Evolutionary conservation across 768 basidiomycete species (phyloP), one percentile per base, ranked within the genome.

Genomic region (Leccinum ochraceum): DNA sequence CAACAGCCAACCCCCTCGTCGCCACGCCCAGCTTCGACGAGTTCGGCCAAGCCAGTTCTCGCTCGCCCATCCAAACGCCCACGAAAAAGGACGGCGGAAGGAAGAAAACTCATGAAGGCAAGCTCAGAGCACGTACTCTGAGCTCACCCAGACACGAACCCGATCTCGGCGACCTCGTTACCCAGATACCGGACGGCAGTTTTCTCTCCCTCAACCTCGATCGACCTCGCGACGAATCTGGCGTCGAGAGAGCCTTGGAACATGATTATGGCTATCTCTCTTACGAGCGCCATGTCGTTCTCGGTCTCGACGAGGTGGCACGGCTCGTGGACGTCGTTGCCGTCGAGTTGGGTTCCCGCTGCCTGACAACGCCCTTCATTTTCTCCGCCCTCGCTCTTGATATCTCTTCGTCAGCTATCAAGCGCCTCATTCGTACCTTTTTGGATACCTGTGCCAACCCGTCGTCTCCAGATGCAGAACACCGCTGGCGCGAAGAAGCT

Each of bases 341-440:
- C 52, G 80, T 84, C 56, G 90, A 92, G 75, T 84, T 94, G 58
- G 81, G 81, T 63, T 80, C 83, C 57, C 81, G 90, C 67, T 90
- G 87, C 67, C 81, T 97, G 61, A 88, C 89, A 22, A 94, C 92
- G 3, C 95, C 95, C 22, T 89, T 97, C 76, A 87, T 98, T 63
- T 96, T 98, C 78, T 92, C 92, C 39, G 86, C 85, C 30, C 85
- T 89, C 65, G 94, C 94, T 16, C 85, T 98, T 61, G 95, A 97
- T 68, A 80, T 95, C 46, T 89, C 86, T 48, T 78, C 86, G 6
- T 77, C 86, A n/a, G 83, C 86, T 36, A 86, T 94, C 67, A 87
- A 83, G 67, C 79, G 88, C 54, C 83, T 98, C 57, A 87, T 96
- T 62, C 81, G 85, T n/a, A 77, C 87, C 7, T 98, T 95, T 76